phyloP scores from a whole-genome alignment of 768 basidiomycete genomes.

The Tulasnella sp. region DNA sequence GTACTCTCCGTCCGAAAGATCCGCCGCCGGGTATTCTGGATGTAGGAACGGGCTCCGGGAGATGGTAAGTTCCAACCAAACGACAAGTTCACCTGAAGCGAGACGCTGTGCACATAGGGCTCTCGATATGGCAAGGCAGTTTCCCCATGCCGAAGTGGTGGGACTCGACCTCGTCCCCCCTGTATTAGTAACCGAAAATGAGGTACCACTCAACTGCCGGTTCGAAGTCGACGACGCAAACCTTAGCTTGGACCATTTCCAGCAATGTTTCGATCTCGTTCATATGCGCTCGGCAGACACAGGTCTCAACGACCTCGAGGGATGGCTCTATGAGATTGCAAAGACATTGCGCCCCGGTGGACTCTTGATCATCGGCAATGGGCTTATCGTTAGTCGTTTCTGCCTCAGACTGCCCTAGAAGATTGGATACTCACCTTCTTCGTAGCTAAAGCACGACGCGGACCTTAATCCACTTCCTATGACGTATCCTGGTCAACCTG shows the following conservation, averaged over 20 bases:
- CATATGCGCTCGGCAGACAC: background rate
- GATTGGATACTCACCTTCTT: background rate
- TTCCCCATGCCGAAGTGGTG: constrained; percentile 29
- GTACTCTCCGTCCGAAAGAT: background rate
- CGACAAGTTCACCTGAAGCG: background rate
- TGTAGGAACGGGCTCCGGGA: constrained; percentile 15
- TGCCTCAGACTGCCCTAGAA: background rate
- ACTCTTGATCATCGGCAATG: constrained; percentile 25
- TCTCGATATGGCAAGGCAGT: constrained; percentile 28
- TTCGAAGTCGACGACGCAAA: constrained; percentile 28
- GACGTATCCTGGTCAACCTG: constrained; percentile 1
- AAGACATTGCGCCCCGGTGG: constrained; percentile 29
- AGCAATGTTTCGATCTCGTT: constrained; percentile 16
- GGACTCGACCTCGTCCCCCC: constrained; percentile 30
- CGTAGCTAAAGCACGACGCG: background rate
- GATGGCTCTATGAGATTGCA: constrained; percentile 30
- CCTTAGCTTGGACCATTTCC: constrained; percentile 10
- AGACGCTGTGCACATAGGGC: constrained; percentile 9
- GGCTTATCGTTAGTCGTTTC: constrained; percentile 17
- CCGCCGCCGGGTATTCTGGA: background rate
- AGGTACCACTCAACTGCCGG: constrained; percentile 12
- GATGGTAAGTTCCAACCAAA: background rate
- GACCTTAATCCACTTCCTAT: constrained; percentile 13
- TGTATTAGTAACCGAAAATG: background rate
- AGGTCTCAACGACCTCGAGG: constrained; percentile 17